Conservation (phyloP, 176 grass and related monocot genomes). For the Saccharum officinarum region DNA sequence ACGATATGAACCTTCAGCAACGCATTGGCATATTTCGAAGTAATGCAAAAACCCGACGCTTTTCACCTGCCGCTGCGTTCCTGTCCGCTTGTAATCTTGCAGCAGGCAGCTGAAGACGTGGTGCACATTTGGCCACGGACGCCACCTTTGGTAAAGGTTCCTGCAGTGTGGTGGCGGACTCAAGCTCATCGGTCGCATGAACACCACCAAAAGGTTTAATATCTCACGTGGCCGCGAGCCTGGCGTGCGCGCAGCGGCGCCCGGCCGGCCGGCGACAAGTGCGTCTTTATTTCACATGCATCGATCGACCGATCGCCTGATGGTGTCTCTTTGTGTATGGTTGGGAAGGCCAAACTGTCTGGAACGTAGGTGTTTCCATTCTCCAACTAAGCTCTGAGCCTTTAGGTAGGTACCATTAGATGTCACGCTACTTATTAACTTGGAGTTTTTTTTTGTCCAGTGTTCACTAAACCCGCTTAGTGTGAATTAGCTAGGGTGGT, state of each 20-base stretch:
- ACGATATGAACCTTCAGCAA: too few relatives aligned
- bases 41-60: not conserved
- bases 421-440: not conserved
- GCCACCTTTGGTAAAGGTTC: not conserved
- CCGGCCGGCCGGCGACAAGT: slow-evolving; percentile 17
- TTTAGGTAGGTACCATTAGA: not conserved
- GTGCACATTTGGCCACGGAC: slow-evolving; percentile 15
- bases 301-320: not conserved
- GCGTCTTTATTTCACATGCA: slow-evolving; percentile 35
- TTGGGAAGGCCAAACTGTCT: not conserved
- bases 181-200: not conserved
- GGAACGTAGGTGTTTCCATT: not conserved
- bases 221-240: slow-evolving; percentile 23
- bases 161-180: not conserved
- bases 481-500: not conserved
- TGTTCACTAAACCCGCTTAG: too few relatives aligned
- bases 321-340: not conserved
- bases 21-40: too few relatives aligned
- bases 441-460: too few relatives aligned
- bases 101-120: not conserved
- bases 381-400: not conserved
- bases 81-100: slow-evolving; percentile 12
- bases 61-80: not conserved
- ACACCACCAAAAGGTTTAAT: not conserved
- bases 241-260: not conserved